phyloP scores from a whole-genome alignment of 768 basidiomycete species.

The Dioszegia hungarica region DNA sequence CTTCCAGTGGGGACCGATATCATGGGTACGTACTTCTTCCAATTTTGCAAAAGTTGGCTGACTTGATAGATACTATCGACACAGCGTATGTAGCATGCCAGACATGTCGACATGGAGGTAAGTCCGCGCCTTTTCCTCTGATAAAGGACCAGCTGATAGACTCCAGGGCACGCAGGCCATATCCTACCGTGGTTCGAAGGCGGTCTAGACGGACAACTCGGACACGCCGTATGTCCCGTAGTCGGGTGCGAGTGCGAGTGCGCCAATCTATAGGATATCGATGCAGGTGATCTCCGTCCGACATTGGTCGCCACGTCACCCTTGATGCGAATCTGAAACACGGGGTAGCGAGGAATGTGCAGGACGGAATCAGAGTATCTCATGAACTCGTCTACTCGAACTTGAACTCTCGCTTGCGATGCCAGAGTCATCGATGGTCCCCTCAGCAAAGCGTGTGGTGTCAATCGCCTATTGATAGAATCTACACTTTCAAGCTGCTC shows the following conservation, averaged over 20 bases:
- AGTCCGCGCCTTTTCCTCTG: background rate
- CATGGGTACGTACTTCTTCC: background rate
- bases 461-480: too few relatives aligned
- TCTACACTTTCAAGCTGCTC: conserved; percentile 5
- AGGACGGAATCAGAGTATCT: too few relatives aligned
- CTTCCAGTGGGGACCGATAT: background rate
- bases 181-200: conserved; percentile 49
- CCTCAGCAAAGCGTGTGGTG: too few relatives aligned
- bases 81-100: conserved; percentile 39
- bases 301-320: too few relatives aligned
- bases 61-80: conserved; percentile 30
- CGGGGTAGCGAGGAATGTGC: too few relatives aligned
- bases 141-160: background rate
- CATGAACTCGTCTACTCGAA: too few relatives aligned
- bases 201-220: conserved; percentile 29
- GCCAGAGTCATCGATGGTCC: too few relatives aligned
- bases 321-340: too few relatives aligned
- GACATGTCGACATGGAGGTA: conserved; percentile 41
- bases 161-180: conserved; percentile 35
- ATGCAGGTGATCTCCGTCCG: background rate
- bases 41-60: background rate
- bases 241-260: conserved; percentile 43
- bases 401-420: too few relatives aligned
- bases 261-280: conserved; percentile 21
- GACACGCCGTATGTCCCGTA: conserved; percentile 41